phyloP scores from a whole-genome alignment of 2,329 filamentous ascomycete genomes.

The Botrytis byssoidea region DNA sequence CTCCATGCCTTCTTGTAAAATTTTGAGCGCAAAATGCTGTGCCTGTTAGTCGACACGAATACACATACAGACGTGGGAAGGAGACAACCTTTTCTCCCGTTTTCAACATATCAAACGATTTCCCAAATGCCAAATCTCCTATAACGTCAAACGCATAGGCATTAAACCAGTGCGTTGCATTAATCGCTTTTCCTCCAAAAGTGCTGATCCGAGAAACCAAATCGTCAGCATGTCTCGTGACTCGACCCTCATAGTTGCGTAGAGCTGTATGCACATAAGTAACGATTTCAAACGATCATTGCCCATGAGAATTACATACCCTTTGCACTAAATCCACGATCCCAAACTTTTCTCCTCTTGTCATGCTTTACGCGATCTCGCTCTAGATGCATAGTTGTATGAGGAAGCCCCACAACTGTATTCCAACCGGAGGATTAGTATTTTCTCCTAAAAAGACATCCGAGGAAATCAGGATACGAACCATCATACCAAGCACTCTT shows the following conservation, averaged over 20 bases:
- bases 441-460: not conserved
- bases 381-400: slow-evolving; percentile 23
- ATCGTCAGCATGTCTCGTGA: slow-evolving; percentile 26
- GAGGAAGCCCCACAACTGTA: slow-evolving; percentile 17
- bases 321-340: slow-evolving; percentile 27
- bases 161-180: slow-evolving; percentile 31
- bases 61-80: no score
- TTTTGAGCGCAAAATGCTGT: slow-evolving; percentile 21
- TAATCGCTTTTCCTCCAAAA: slow-evolving; percentile 26
- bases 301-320: slow-evolving; percentile 14
- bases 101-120: slow-evolving; percentile 33
- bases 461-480: not conserved
- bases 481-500: slow-evolving; percentile 33
- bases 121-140: slow-evolving; percentile 34
- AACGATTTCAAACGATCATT: not conserved
- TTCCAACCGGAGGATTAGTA: not conserved
- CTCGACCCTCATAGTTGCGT: slow-evolving; percentile 30
- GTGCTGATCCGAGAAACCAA: slow-evolving; percentile 25
- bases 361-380: slow-evolving; percentile 30
- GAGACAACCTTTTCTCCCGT: slow-evolving; percentile 14
- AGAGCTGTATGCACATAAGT: slow-evolving; percentile 25
- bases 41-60: not conserved
- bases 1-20: slow-evolving; percentile 22
- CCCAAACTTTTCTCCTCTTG: slow-evolving; percentile 31
- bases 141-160: slow-evolving; percentile 35